Conservation (phyloP, 83 land plant genomes). For the Diphasiastrum complanatum region DNA sequence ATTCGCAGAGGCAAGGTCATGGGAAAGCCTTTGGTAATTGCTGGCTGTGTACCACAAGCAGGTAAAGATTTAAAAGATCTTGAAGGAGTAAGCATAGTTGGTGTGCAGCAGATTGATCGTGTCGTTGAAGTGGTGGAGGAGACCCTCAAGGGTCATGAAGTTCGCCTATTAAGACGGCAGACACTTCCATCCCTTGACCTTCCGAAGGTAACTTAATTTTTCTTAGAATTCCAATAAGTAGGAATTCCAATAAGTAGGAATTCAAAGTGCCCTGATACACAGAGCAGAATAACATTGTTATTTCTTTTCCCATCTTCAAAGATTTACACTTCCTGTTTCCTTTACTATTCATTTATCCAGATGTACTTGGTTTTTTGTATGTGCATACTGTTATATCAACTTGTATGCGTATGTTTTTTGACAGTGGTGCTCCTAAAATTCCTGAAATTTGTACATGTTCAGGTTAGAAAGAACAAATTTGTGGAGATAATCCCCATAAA, state of each 20-base stretch:
- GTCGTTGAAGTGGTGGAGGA: conserved; percentile 98
- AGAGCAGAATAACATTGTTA: no score
- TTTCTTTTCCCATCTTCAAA: no score
- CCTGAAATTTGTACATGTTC: neutral
- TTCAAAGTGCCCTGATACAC: no score
- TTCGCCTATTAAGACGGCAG: conserved; percentile 65
- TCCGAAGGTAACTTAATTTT: conserved; percentile 53
- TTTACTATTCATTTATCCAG: no score
- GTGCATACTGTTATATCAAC: no score
- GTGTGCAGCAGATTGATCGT: conserved; percentile 94
- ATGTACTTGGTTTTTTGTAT: no score
- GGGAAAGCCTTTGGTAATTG: conserved; percentile 82
- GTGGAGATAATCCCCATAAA: conserved; percentile 96
- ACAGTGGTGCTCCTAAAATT: no score
- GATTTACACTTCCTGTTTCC: no score
- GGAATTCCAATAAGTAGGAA: no score
- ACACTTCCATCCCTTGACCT: conserved; percentile 89
- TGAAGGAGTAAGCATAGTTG: conserved; percentile 87
- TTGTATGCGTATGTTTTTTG: no score
- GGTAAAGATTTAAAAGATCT: conserved; percentile 82
- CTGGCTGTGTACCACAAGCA: conserved; percentile 99
- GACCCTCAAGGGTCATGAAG: conserved; percentile 95
- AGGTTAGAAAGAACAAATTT: conserved; percentile 91
- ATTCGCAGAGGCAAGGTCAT: conserved; percentile 59
- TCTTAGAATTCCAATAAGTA: no score